These are phyloP conservation scores for Scheffersomyces stambukii DNA, from an alignment of 1,139 yeast genomes.

Conservation along the genomic window DNA sequence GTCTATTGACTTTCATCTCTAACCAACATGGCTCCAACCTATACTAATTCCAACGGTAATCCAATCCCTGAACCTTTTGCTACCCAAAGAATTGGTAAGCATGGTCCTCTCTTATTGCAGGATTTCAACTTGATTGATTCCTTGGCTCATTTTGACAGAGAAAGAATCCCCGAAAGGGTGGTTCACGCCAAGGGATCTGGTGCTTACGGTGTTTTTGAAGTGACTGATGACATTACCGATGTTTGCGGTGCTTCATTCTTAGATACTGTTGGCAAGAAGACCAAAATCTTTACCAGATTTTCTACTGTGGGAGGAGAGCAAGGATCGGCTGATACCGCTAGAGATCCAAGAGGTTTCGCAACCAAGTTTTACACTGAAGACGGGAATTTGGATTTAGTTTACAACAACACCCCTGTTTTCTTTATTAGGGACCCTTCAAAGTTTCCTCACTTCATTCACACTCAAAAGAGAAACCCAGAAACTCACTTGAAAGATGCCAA, in stretches of 20 bases:
- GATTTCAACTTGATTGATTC: conserved; percentile 76
- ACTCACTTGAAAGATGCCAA: conserved; percentile 76
- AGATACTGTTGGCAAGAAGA: conserved; percentile 70
- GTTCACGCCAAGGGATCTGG: conserved; percentile 92
- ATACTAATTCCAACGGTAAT: conserved; percentile 70
- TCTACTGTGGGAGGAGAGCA: conserved; percentile 88
- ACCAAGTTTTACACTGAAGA: conserved; percentile 83
- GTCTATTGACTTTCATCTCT: neutral
- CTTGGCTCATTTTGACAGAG: conserved; percentile 80
- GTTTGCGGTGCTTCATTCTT: conserved; percentile 68
- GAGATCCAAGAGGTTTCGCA: conserved; percentile 89
- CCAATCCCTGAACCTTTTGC: conserved; percentile 69
- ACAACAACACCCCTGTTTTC: conserved; percentile 86
- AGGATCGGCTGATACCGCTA: conserved; percentile 81
- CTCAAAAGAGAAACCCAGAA: conserved; percentile 77
- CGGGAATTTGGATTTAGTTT: conserved; percentile 85
- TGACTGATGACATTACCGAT: conserved; percentile 79
- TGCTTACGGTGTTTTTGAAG: conserved; percentile 76
- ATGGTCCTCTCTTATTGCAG: conserved; percentile 74
- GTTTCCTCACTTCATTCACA: conserved; percentile 86
- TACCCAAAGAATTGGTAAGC: conserved; percentile 68
- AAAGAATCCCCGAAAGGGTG: conserved; percentile 84
- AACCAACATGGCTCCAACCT: conserved; percentile 35
- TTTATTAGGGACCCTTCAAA: conserved; percentile 83
- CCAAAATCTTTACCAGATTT: conserved; percentile 70